phyloP scores from a whole-genome alignment of 371 early-diverging fungal genomes.

The Mortierella polycephala region DNA sequence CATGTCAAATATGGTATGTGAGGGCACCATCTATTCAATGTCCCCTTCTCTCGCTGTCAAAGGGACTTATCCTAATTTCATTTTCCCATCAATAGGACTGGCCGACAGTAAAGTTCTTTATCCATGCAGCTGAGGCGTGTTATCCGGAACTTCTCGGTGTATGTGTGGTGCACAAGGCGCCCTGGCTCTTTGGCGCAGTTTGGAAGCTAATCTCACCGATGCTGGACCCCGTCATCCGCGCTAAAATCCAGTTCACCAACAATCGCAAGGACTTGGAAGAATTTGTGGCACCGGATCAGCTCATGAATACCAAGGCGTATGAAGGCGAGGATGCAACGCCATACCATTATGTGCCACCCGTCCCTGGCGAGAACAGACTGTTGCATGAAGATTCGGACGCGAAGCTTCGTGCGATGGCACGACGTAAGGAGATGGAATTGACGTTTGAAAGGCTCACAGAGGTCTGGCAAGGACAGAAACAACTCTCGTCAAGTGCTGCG shows the following conservation, averaged over 20 bases:
- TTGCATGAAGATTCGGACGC: slow-evolving; percentile 31
- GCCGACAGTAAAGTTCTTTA: slow-evolving; percentile 78
- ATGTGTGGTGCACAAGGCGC: slow-evolving; percentile 83
- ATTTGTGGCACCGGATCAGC: slow-evolving; percentile 31
- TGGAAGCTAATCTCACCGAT: slow-evolving; percentile 80
- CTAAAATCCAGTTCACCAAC: slow-evolving; percentile 84
- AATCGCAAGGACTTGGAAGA: slow-evolving; percentile 67
- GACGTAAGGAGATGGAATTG: slow-evolving; percentile 44
- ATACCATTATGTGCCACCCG: slow-evolving; percentile 20
- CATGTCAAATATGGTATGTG: slow-evolving; percentile 73
- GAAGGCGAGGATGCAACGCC: slow-evolving; percentile 29
- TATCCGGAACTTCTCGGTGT: slow-evolving; percentile 88
- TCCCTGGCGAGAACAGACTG: slow-evolving; percentile 21
- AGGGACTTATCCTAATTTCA: background rate
- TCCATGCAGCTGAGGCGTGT: slow-evolving; percentile 79
- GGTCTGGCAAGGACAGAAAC: slow-evolving; percentile 50
- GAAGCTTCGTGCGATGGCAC: slow-evolving; percentile 24
- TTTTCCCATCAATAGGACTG: slow-evolving; percentile 61
- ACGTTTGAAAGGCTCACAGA: slow-evolving; percentile 50
- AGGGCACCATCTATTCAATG: background rate
- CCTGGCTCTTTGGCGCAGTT: slow-evolving; percentile 88
- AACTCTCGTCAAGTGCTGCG: slow-evolving; percentile 34
- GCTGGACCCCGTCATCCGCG: slow-evolving; percentile 87
- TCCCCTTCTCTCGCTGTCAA: background rate
- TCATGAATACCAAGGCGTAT: slow-evolving; percentile 29